Conservation (phyloP, 2,329 filamentous ascomycete species). For the Aureobasidium sp. region DNA sequence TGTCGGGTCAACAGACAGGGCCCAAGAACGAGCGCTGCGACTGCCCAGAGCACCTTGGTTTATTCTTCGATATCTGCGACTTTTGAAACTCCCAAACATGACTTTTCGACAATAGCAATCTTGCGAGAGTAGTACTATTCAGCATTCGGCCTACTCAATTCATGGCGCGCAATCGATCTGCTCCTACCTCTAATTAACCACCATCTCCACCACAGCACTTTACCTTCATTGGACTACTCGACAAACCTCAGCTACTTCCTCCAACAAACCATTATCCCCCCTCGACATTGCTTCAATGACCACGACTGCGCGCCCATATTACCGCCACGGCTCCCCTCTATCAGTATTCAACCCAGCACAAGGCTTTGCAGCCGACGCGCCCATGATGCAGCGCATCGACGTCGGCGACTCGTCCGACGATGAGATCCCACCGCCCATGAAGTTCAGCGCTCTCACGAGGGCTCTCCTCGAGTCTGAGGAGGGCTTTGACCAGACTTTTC, state of each 20-base stretch:
- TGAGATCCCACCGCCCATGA: constrained; percentile 81
- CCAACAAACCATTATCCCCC: neutral
- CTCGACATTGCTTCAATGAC: constrained; percentile 18
- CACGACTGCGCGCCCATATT: constrained; percentile 19
- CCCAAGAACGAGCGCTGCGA: neutral
- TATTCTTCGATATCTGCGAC: neutral
- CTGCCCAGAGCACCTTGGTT: neutral
- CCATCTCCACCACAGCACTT: neutral
- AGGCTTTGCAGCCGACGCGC: constrained; percentile 39
- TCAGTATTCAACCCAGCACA: constrained; percentile 37
- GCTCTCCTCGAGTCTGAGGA: constrained; percentile 56
- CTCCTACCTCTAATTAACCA: neutral
- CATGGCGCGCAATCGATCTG: neutral
- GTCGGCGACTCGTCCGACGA: constrained; percentile 88
- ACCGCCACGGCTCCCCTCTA: constrained; percentile 38
- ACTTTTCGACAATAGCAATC: constrained; percentile 4
- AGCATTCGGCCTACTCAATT: constrained; percentile 1
- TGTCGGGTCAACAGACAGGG: constrained; percentile 2
- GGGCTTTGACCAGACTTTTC: neutral
- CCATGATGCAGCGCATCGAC: constrained; percentile 42
- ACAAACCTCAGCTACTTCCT: neutral
- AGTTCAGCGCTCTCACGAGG: constrained; percentile 87
- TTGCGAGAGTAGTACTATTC: constrained; percentile 12
- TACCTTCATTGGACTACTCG: neutral
- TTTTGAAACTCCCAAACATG: neutral